Percentiles rank a stretch among this genome's conserved stretches.
phyloP scores from a whole-genome alignment of 768 basidiomycete species.

The Epithele typhae region DNA sequence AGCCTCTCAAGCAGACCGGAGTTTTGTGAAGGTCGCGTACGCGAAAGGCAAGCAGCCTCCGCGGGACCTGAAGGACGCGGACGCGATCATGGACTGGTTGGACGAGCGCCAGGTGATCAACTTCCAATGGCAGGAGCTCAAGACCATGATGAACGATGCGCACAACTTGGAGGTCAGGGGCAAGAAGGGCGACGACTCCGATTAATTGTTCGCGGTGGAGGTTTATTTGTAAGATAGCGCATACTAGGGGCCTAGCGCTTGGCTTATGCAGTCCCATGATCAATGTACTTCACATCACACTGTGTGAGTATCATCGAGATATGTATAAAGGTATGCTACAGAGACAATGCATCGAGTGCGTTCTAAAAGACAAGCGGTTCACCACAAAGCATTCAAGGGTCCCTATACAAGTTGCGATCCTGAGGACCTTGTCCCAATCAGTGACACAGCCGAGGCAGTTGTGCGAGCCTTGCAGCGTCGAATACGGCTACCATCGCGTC shows the following conservation, averaged over 20 bases:
- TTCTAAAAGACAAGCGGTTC: no score
- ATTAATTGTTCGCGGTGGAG: neutral
- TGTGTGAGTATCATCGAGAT: no score
- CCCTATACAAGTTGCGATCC: no score
- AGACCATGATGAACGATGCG: constrained; percentile 73
- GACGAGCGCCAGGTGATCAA: constrained; percentile 66
- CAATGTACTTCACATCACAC: no score
- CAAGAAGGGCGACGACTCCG: constrained; percentile 38
- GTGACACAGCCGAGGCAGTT: no score
- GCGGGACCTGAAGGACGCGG: constrained; percentile 64
- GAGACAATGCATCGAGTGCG: no score
- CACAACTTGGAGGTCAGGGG: constrained; percentile 51
- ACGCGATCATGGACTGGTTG: constrained; percentile 79
- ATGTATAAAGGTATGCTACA: no score
- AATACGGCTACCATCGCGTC: constrained; percentile 44
- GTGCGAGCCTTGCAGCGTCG: constrained; percentile 21
- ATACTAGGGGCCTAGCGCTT: no score
- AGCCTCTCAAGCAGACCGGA: constrained; percentile 28
- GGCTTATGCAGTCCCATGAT: no score
- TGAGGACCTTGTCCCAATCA: no score
- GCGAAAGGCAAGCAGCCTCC: constrained; percentile 55
- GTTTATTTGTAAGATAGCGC: no score
- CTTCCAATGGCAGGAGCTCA: constrained; percentile 64
- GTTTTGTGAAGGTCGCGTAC: constrained; percentile 58
- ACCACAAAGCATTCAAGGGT: no score